Evolutionary conservation across 495 filamentous ascomycete genomes (phyloP).

Genomic region (Penicillium tannophilum): DNA sequence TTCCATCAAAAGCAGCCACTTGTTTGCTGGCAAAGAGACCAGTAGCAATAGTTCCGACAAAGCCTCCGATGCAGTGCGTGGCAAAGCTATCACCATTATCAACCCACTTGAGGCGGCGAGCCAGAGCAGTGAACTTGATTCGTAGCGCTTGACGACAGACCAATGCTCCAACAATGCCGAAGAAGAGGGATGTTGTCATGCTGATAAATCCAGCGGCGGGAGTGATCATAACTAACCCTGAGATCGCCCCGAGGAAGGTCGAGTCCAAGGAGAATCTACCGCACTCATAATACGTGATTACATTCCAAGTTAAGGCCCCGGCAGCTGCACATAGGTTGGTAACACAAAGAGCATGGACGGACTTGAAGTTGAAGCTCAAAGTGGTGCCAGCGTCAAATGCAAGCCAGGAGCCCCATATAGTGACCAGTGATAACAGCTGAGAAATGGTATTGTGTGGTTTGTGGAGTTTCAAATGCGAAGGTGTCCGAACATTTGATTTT

Average conservation of each 20-base stretch:
- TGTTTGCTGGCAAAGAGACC: conserved; percentile 40
- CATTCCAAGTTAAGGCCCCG: conserved; percentile 49
- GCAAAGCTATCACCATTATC: conserved; percentile 51
- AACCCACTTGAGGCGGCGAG: conserved; percentile 38
- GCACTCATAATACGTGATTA: conserved; percentile 46
- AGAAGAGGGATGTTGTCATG: conserved; percentile 44
- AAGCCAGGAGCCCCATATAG: conserved; percentile 58
- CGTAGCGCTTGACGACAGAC: conserved; percentile 49
- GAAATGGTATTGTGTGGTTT: conserved; percentile 49
- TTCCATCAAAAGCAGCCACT: conserved; percentile 46
- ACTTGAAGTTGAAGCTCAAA: conserved; percentile 46
- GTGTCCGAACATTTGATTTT: conserved; percentile 37
- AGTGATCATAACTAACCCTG: conserved; percentile 53
- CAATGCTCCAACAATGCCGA: conserved; percentile 44
- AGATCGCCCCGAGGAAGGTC: conserved; percentile 53
- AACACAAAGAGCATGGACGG: conserved; percentile 49
- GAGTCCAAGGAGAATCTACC: conserved; percentile 51
- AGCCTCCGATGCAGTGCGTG: conserved; percentile 48
- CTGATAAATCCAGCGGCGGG: conserved; percentile 50
- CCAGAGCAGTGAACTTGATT: conserved; percentile 48
- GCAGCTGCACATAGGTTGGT: conserved; percentile 52
- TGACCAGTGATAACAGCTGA: conserved; percentile 52
- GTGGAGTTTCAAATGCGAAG: conserved; percentile 47
- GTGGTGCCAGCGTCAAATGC: conserved; percentile 59
- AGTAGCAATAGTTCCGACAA: conserved; percentile 40